Conservation (phyloP, 192 early-diverging fungal species). For the Rhizophagus prolifer region DNA sequence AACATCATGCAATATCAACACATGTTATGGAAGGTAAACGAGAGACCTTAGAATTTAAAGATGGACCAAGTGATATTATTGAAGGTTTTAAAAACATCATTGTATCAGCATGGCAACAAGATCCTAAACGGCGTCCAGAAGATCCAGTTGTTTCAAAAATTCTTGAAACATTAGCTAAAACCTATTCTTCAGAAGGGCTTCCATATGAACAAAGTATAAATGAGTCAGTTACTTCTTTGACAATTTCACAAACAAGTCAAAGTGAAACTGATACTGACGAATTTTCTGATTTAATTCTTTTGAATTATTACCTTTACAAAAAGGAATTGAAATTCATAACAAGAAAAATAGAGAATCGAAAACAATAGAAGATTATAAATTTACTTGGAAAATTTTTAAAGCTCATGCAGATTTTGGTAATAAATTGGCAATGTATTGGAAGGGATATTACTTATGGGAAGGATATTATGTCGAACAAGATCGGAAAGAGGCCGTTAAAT, state of each 20-base stretch:
- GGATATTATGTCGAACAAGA: neutral
- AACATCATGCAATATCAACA: neutral
- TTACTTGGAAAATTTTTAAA: neutral
- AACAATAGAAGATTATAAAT: neutral
- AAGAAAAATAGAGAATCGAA: neutral
- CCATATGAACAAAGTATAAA: neutral
- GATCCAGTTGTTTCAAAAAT: neutral
- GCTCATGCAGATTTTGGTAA: neutral
- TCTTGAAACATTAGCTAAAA: neutral
- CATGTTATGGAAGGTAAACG: neutral
- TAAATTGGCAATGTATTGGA: constrained; percentile 7
- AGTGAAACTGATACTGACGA: too few relatives aligned
- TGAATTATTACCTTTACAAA: neutral
- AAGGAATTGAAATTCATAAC: constrained; percentile 1
- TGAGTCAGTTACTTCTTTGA: neutral
- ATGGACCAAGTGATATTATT: neutral
- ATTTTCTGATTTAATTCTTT: neutral
- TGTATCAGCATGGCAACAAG: neutral
- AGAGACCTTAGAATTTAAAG: neutral
- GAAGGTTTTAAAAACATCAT: neutral
- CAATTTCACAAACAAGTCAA: neutral
- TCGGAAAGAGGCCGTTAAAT: neutral
- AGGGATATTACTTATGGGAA: constrained; percentile 23
- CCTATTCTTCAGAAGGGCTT: neutral
- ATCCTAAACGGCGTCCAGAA: neutral